phyloP scores from a whole-genome alignment of 179 eudicot species.

The Patellifolia procumbens region DNA sequence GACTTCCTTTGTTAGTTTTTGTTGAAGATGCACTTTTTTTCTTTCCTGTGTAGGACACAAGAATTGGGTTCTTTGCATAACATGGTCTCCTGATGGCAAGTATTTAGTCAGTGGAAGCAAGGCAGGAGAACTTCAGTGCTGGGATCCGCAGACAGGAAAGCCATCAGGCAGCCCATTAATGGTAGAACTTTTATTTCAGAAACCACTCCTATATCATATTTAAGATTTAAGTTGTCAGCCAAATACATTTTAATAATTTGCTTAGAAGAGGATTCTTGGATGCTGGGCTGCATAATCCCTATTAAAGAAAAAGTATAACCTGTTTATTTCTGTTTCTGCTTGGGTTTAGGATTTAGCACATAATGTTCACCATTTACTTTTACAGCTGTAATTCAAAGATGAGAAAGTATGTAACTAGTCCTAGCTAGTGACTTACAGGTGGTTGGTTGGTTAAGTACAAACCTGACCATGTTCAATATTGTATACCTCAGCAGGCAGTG shows the following conservation, averaged over 20 bases:
- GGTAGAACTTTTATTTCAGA: constrained; percentile 41
- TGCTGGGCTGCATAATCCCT: too few species aligned
- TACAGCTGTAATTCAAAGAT: too few species aligned
- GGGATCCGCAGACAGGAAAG: constrained; percentile 94
- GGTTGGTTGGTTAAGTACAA: neutral
- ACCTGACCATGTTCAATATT: neutral
- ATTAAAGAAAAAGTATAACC: too few species aligned
- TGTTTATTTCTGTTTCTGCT: too few species aligned
- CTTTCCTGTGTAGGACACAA: constrained; percentile 64
- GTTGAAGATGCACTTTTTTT: constrained; percentile 3
- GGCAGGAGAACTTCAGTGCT: constrained; percentile 89
- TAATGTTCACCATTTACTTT: too few species aligned
- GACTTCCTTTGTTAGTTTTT: neutral
- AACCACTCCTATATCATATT: neutral
- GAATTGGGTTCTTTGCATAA: constrained; percentile 96
- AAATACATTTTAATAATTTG: neutral
- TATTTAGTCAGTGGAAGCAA: constrained; percentile 96
- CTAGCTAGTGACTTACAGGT: too few species aligned
- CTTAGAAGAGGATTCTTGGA: neutral
- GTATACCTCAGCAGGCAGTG: neutral
- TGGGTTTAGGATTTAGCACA: too few species aligned
- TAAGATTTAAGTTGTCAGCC: neutral
- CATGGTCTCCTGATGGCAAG: constrained; percentile 99
- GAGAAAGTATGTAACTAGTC: too few species aligned
- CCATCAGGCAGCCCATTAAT: constrained; percentile 67